Base-by-base conservation (phyloP, 225 moss, liverwort and hornwort species). In the Sphagnum tenellum region DNA sequence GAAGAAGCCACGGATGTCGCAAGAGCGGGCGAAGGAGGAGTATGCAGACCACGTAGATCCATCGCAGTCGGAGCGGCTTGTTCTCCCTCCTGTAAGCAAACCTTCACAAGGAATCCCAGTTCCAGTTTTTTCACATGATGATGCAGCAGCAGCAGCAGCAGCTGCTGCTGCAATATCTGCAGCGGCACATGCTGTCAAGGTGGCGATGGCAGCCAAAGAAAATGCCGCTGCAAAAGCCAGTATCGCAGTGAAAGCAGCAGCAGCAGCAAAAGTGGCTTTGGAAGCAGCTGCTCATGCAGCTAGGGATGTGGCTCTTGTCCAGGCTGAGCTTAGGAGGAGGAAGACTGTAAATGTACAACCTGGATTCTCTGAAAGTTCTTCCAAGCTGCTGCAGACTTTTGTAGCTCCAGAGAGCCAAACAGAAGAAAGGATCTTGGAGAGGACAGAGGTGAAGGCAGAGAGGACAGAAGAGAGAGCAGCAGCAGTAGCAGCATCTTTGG, bases 281-380 rank as follows among this genome's bases (percentile, higher is more conserved):
- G 96, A 98, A 69, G 87, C 81, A 9, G 96, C 96, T 12, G 92
- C 96, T 3, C 78, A 74, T n/a, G 92, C 92, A 7, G 71, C 70
- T 2, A 84, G 81, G 60, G 89, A 80, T 7, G 88, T 82, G 60
- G 82, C 80, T 56, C 78, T 76, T 46, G 75, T 72, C 59, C 85
- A 83, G 13, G 70, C 64, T 5, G 92, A 88, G 56, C 66, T 88
- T 6, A 78, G 90, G 45, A 80, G 29, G 29, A 29, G 79, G 69
- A 89, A 80, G 68, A 60, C 57, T n/a, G 79, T 72, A 49, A 80
- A 69, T 45, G 29, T 1, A 29, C 29, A 29, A 29, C 29, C 29
- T 29, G 29, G 29, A 29, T 29, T 29, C 29, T 71, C 71, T 2
- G 86, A 89, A 76, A 65, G 49, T 60, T 68, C 63, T 73, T 62